These are phyloP conservation scores for Trichoderma sp. DNA, from an alignment of 2,329 filamentous ascomycete species.

Conservation along the genomic window DNA sequence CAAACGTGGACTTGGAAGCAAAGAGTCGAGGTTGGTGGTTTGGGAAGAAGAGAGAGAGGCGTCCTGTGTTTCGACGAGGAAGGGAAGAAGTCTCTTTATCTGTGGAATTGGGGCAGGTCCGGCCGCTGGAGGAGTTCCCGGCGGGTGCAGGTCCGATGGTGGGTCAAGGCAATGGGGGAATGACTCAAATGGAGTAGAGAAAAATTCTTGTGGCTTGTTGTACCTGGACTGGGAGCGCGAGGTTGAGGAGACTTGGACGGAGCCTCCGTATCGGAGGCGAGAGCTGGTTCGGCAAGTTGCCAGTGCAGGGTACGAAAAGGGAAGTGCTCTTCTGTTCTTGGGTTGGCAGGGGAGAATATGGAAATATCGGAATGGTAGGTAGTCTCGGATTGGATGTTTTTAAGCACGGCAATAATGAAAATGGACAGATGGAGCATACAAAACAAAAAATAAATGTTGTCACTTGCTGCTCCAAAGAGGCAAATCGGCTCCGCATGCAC, in stretches of 20 bases:
- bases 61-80: background rate
- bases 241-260: background rate
- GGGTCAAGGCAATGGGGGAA: slow-evolving; percentile 21
- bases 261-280: background rate
- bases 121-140: background rate
- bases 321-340: background rate
- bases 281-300: background rate
- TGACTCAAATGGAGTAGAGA: slow-evolving; percentile 10
- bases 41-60: background rate
- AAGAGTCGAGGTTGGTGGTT: background rate
- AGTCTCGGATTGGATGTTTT: background rate
- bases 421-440: background rate
- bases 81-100: background rate
- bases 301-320: background rate
- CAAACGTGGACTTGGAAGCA: background rate
- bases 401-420: background rate
- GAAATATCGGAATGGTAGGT: too few relatives aligned
- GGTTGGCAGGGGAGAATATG: background rate
- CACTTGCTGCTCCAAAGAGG: background rate
- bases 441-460: background rate
- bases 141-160: slow-evolving; percentile 17
- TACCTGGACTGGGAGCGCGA: slow-evolving; percentile 1
- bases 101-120: background rate
- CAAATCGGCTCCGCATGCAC: background rate
- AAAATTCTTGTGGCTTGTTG: background rate